Conservation (phyloP, 495 filamentous ascomycete genomes). For the Neurospora discreta region DNA sequence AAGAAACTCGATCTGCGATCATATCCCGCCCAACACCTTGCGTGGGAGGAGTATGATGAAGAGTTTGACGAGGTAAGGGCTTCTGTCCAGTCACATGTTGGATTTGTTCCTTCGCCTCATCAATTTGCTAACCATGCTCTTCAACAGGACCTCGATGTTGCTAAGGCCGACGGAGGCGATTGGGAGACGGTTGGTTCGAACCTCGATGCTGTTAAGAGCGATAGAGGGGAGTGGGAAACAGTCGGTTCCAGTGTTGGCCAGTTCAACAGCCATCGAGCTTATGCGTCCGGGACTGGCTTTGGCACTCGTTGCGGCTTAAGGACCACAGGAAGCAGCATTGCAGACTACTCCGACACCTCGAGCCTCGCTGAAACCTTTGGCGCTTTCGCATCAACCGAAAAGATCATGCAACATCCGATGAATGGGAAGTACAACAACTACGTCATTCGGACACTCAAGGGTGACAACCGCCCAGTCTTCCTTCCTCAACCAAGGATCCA, state of each 20-base stretch:
- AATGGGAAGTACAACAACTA: background rate
- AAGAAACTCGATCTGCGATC: slow-evolving; percentile 1
- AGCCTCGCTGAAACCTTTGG: slow-evolving; percentile 1
- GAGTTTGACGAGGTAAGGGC: slow-evolving; percentile 16
- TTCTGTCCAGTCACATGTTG: background rate
- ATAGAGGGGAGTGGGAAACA: slow-evolving; percentile 21
- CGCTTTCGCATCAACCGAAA: slow-evolving; percentile 12
- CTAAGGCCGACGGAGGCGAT: slow-evolving; percentile 13
- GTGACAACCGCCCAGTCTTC: slow-evolving; percentile 14
- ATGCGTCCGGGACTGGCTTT: slow-evolving; percentile 4
- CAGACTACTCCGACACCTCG: slow-evolving; percentile 23
- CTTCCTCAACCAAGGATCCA: slow-evolving; percentile 16
- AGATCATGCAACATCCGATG: slow-evolving; percentile 17
- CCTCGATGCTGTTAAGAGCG: slow-evolving; percentile 9
- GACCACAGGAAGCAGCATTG: slow-evolving; percentile 28
- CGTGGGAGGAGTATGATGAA: slow-evolving; percentile 1
- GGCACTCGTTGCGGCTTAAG: slow-evolving; percentile 5
- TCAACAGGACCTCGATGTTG: slow-evolving; percentile 8
- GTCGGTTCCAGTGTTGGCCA: slow-evolving; percentile 12
- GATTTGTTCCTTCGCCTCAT: background rate
- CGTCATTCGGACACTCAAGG: slow-evolving; percentile 12
- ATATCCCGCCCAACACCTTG: slow-evolving; percentile 1
- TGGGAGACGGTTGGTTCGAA: slow-evolving; percentile 19
- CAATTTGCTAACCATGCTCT: background rate
- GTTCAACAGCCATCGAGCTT: slow-evolving; percentile 19